These are phyloP conservation scores for Globisporangium nagaii DNA, from an alignment of 352 stramenopile species.

Conservation along the genomic window DNA sequence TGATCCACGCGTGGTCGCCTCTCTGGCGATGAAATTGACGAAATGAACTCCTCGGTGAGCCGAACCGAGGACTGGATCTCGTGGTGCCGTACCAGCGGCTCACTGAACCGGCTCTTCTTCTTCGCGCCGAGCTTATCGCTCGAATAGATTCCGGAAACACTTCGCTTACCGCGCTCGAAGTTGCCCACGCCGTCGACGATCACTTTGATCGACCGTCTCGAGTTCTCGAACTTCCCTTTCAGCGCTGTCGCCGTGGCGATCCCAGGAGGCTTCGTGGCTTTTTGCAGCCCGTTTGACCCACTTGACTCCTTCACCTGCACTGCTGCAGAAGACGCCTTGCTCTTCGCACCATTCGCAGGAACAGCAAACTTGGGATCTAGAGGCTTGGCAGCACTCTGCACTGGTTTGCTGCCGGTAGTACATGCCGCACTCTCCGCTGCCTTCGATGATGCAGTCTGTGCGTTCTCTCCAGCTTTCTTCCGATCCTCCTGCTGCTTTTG, in stretches of 20 bases:
- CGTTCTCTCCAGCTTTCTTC: not conserved
- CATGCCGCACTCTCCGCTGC: not conserved
- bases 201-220: slow-evolving; percentile 42
- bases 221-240: slow-evolving; percentile 34
- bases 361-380: not conserved
- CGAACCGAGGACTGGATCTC: not conserved
- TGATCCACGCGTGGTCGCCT: not conserved
- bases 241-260: slow-evolving; percentile 24
- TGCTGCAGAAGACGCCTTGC: not conserved
- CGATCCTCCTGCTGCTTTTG: slow-evolving; percentile 6
- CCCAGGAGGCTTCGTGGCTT: slow-evolving; percentile 12
- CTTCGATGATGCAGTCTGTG: not conserved
- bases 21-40: not conserved
- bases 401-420: not conserved
- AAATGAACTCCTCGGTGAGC: slow-evolving; percentile 6
- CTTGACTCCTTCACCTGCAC: not conserved
- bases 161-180: slow-evolving; percentile 3
- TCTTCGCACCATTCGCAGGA: not conserved
- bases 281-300: slow-evolving; percentile 44
- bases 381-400: not conserved
- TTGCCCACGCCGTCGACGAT: slow-evolving; percentile 12
- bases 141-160: slow-evolving; percentile 4
- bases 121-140: not conserved
- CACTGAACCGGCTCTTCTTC: slow-evolving; percentile 14
- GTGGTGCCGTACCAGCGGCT: slow-evolving; percentile 9